phyloP scores from a whole-genome alignment of 2,329 filamentous ascomycete genomes.

The Colletotrichum sp. region DNA sequence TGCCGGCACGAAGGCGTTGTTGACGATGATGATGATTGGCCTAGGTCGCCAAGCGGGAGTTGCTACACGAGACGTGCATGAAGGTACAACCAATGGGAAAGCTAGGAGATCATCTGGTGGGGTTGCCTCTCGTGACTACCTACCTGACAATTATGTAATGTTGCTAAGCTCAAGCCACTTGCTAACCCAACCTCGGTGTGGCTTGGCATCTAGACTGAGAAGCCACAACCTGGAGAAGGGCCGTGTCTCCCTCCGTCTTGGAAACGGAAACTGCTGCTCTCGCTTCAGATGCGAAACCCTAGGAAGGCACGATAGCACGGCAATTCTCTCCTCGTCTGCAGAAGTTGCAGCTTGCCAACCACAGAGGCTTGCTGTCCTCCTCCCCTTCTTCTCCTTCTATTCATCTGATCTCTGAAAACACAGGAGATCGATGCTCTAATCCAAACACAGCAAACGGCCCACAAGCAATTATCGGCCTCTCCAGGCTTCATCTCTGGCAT shows the following conservation, averaged over 20 bases:
- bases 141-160: neutral
- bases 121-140: neutral
- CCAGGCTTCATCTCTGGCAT: neutral
- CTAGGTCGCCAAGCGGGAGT: neutral
- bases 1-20: neutral
- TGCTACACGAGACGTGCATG: conserved; percentile 28
- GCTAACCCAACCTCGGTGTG: neutral
- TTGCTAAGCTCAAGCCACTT: neutral
- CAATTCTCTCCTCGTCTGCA: neutral
- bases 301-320: neutral
- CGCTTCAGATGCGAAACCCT: neutral
- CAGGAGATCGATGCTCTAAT: neutral
- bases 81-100: conserved; percentile 20
- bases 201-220: neutral
- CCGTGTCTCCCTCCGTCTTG: neutral
- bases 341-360: neutral
- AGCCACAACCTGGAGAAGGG: neutral
- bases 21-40: conserved; percentile 13
- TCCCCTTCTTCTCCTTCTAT: neutral
- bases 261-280: neutral
- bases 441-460: neutral
- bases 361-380: neutral
- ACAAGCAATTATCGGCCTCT: neutral
- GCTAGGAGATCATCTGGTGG: neutral
- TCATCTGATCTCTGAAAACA: neutral